phyloP scores from a whole-genome alignment of 306 rosid genomes.

The Vigna hirtella region DNA sequence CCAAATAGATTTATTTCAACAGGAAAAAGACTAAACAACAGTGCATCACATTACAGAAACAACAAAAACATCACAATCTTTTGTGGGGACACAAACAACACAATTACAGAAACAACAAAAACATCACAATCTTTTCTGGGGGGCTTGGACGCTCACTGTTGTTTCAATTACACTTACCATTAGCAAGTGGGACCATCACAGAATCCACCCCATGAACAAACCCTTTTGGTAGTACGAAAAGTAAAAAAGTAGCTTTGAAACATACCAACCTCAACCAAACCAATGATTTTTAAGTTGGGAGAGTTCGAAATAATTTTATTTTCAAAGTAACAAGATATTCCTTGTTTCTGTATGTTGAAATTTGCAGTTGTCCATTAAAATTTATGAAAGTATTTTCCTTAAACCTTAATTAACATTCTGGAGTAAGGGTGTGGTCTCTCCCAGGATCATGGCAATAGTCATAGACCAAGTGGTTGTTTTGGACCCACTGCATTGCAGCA shows the following conservation, averaged over 20 bases:
- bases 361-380: background rate
- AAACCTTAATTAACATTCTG: conserved; percentile 70
- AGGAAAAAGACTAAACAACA: conserved; percentile 28
- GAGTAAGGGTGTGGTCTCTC: conserved; percentile 77
- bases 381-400: background rate
- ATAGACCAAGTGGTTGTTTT: conserved; percentile 71
- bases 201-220: conserved; percentile 45
- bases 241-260: conserved; percentile 4
- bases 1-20: conserved; percentile 44
- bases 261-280: conserved; percentile 31
- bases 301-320: background rate
- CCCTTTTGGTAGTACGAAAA: background rate
- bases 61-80: conserved; percentile 35
- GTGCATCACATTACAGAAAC: conserved; percentile 35
- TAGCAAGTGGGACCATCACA: conserved; percentile 60
- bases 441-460: conserved; percentile 76
- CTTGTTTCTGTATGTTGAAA: background rate
- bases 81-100: conserved; percentile 2
- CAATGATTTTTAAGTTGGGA: background rate
- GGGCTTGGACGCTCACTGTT: conserved; percentile 64
- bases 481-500: conserved; percentile 77
- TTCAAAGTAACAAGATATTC: background rate
- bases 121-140: conserved; percentile 29
- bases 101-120: conserved; percentile 40
- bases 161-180: conserved; percentile 44